Conservation (phyloP, 306 rosid species). For the Malus sylvestris region DNA sequence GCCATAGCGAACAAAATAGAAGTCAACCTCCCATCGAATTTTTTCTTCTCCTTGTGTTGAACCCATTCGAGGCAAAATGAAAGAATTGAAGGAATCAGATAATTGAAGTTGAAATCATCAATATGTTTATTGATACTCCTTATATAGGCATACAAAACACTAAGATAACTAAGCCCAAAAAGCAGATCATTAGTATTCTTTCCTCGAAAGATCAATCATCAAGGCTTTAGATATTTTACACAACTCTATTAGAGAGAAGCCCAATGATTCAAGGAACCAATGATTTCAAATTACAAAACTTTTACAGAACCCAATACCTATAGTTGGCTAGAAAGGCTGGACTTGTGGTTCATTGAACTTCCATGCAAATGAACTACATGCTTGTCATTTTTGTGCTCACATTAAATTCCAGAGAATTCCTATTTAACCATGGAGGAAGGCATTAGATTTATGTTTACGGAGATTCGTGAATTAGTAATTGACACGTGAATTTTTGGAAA, state of each 20-base stretch:
- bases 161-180: too few relatives aligned
- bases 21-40: neutral
- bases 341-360: neutral
- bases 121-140: neutral
- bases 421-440: neutral
- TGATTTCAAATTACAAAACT: neutral
- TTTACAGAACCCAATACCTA: neutral
- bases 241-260: neutral
- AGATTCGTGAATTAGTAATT: neutral
- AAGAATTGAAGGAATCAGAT: neutral
- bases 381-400: neutral
- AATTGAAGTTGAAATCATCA: neutral
- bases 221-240: neutral
- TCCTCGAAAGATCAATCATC: neutral
- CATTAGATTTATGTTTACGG: neutral
- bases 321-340: neutral
- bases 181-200: too few relatives aligned
- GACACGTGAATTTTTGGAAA: neutral
- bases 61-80: neutral
- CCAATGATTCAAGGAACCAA: neutral
- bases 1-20: too few relatives aligned
- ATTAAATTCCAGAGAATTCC: neutral
- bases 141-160: too few relatives aligned
- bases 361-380: neutral
- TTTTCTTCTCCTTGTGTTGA: neutral